Conservation (phyloP, 768 basidiomycete genomes). For the Infundibulicybe gibba region DNA sequence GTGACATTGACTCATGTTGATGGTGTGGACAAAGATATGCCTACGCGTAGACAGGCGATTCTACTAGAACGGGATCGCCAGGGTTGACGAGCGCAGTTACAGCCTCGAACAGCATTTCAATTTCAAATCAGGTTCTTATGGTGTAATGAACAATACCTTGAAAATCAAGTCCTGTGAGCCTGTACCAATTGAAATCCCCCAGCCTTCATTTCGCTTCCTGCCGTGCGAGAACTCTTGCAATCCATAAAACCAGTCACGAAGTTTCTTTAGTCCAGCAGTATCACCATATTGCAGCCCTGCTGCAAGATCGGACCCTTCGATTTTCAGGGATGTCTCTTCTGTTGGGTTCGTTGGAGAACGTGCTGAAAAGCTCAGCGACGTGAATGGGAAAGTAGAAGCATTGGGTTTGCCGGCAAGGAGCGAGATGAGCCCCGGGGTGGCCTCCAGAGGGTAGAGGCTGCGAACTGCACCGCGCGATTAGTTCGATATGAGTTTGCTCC, state of each 20-base stretch:
- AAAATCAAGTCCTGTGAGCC: conserved; percentile 78
- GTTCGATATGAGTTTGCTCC: too few species aligned
- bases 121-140: neutral
- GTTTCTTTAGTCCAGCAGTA: conserved; percentile 51
- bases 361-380: conserved; percentile 53
- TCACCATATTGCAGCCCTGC: conserved; percentile 63
- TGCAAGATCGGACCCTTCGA: conserved; percentile 49
- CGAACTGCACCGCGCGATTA: conserved; percentile 31
- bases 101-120: conserved; percentile 40
- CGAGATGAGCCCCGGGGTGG: conserved; percentile 58
- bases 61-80: conserved; percentile 79
- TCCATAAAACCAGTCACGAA: conserved; percentile 56
- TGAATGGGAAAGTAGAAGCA: conserved; percentile 75
- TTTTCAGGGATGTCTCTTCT: conserved; percentile 34
- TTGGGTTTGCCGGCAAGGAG: conserved; percentile 82
- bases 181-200: conserved; percentile 62
- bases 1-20: conserved; percentile 9
- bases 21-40: conserved; percentile 17
- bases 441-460: conserved; percentile 61
- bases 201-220: conserved; percentile 46
- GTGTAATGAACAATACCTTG: conserved; percentile 4
- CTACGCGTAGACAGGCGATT: conserved; percentile 78
- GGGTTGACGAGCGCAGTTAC: conserved; percentile 68
- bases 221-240: conserved; percentile 59
- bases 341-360: conserved; percentile 32